phyloP scores from a whole-genome alignment of 768 basidiomycete genomes.

The Pisolithus orientalis region DNA sequence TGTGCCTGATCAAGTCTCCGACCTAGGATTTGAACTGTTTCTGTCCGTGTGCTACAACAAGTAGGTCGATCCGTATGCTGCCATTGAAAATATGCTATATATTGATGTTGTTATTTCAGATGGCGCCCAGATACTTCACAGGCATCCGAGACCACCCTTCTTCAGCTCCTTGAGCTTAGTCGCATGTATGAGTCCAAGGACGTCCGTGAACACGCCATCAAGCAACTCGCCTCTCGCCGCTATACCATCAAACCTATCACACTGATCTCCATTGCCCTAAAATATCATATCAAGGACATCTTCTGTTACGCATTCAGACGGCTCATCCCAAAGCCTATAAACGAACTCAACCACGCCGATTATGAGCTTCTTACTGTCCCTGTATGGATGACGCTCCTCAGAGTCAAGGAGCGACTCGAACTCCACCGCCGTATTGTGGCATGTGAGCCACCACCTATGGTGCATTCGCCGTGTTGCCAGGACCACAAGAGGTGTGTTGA shows the following conservation, averaged over 20 bases:
- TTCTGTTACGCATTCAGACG: neutral
- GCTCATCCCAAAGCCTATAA: neutral
- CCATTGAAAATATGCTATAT: neutral
- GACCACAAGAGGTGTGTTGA: no score
- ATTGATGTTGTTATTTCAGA: neutral
- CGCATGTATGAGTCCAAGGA: neutral
- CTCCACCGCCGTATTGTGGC: no score
- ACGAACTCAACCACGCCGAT: no score
- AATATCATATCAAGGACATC: neutral
- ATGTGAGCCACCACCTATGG: no score
- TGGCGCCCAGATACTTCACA: neutral
- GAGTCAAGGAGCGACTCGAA: no score
- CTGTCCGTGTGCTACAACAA: neutral
- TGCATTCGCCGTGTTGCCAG: no score
- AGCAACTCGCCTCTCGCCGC: neutral
- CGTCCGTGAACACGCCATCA: neutral
- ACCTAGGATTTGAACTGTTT: neutral
- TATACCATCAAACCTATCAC: neutral
- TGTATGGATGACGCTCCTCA: no score
- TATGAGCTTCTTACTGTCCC: no score
- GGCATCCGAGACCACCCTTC: neutral
- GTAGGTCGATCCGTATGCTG: neutral
- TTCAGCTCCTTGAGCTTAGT: neutral
- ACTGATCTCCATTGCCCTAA: neutral
- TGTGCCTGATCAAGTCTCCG: neutral